phyloP scores from a whole-genome alignment of 768 basidiomycete genomes.

The Butyriboletus loyo region DNA sequence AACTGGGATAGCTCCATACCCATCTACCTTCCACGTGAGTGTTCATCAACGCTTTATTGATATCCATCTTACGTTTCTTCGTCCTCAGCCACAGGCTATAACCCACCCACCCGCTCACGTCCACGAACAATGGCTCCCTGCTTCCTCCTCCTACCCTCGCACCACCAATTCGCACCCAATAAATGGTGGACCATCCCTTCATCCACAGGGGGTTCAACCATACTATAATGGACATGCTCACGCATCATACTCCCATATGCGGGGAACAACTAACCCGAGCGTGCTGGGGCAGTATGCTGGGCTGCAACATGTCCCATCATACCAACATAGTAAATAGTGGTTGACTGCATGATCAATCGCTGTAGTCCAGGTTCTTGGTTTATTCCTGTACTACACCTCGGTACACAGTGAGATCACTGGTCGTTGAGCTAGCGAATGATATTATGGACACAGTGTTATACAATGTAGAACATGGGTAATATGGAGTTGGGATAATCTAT shows the following conservation, averaged over 20 bases:
- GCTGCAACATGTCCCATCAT: constrained; percentile 28
- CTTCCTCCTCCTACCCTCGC: constrained; percentile 26
- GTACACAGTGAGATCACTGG: not conserved
- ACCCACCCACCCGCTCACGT: constrained; percentile 13
- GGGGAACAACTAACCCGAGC: constrained; percentile 16
- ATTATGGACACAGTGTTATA: constrained; percentile 15
- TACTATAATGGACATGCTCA: constrained; percentile 27
- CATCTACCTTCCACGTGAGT: constrained; percentile 26
- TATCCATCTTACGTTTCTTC: not conserved
- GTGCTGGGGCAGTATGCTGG: constrained; percentile 24
- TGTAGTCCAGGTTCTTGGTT: constrained; percentile 1
- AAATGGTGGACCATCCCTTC: constrained; percentile 18
- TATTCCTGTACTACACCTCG: constrained; percentile 6
- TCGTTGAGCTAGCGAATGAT: constrained; percentile 2
- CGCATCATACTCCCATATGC: constrained; percentile 28
- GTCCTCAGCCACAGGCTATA: constrained; percentile 9
- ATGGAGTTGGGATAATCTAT: constrained; percentile 32
- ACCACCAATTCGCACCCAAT: constrained; percentile 14
- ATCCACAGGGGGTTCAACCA: constrained; percentile 22
- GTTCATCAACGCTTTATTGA: not conserved
- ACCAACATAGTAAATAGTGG: constrained; percentile 29
- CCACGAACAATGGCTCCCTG: constrained; percentile 26
- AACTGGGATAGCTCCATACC: constrained; percentile 21
- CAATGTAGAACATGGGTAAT: constrained; percentile 31
- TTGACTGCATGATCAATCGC: not conserved